phyloP scores from a whole-genome alignment of 768 basidiomycete genomes.

The Collybiopsis luxurians region DNA sequence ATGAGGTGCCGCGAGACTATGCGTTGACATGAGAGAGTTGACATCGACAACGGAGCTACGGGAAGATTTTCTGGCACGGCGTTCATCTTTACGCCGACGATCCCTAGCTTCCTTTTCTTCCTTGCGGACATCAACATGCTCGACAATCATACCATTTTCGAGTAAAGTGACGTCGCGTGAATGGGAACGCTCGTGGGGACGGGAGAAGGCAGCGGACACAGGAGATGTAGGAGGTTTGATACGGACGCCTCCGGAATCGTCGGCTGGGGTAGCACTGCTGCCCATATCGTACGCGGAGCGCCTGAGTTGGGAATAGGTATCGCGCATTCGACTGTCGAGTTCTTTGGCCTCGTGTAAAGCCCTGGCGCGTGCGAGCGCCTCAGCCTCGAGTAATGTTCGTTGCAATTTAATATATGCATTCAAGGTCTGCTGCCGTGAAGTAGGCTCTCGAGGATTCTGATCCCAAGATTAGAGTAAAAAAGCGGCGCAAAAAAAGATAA shows the following conservation, averaged over 20 bases:
- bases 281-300: slow-evolving; percentile 75
- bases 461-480: slow-evolving; percentile 6
- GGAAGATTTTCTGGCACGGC: slow-evolving; percentile 71
- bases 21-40: slow-evolving; percentile 67
- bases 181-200: slow-evolving; percentile 46
- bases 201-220: slow-evolving; percentile 25
- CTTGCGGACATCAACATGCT: slow-evolving; percentile 78
- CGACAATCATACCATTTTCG: slow-evolving; percentile 87
- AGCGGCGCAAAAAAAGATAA: slow-evolving; percentile 3
- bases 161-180: slow-evolving; percentile 77
- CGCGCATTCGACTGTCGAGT: slow-evolving; percentile 74
- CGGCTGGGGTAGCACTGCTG: slow-evolving; percentile 40
- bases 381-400: slow-evolving; percentile 75
- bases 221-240: slow-evolving; percentile 61
- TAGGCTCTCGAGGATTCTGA: slow-evolving; percentile 89
- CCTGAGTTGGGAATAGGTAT: slow-evolving; percentile 76
- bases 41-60: slow-evolving; percentile 70
- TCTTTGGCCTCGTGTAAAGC: slow-evolving; percentile 77
- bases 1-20: slow-evolving; percentile 47
- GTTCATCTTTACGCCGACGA: slow-evolving; percentile 67
- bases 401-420: slow-evolving; percentile 83
- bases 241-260: slow-evolving; percentile 65
- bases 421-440: slow-evolving; percentile 80
- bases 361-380: slow-evolving; percentile 73
- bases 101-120: slow-evolving; percentile 78